phyloP scores from a whole-genome alignment of 1,139 yeast species.

The Pichia sp. region DNA sequence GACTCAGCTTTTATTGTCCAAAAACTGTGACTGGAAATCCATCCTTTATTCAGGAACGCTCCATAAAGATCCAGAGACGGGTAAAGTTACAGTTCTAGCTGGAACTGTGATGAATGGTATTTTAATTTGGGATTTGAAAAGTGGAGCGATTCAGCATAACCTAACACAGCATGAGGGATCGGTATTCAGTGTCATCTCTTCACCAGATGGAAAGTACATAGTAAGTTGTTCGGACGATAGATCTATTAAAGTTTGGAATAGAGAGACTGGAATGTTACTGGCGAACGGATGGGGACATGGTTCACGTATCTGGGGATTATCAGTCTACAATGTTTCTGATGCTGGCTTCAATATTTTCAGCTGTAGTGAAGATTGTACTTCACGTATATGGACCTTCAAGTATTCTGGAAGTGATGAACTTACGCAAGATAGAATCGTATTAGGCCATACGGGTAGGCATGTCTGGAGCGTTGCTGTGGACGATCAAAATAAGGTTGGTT shows the following conservation, averaged over 20 bases:
- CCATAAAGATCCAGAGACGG: constrained; percentile 36
- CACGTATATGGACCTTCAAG: constrained; percentile 64
- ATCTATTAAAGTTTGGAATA: constrained; percentile 72
- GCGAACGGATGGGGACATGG: constrained; percentile 98
- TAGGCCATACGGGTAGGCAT: constrained; percentile 80
- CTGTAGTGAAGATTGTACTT: constrained; percentile 85
- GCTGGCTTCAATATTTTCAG: constrained; percentile 45
- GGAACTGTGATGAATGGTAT: constrained; percentile 94
- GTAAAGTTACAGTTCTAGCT: constrained; percentile 58
- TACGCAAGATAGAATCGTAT: constrained; percentile 42
- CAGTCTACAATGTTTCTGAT: constrained; percentile 39
- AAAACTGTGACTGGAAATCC: constrained; percentile 67
- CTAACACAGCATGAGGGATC: constrained; percentile 84
- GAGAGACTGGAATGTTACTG: constrained; percentile 48
- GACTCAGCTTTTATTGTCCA: constrained; percentile 36
- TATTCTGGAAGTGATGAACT: constrained; percentile 31
- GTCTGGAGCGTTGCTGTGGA: constrained; percentile 78
- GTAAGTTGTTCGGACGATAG: constrained; percentile 92
- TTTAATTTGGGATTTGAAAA: constrained; percentile 62
- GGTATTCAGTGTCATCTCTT: constrained; percentile 76
- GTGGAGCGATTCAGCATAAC: constrained; percentile 45
- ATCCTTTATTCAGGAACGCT: constrained; percentile 84
- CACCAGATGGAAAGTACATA: constrained; percentile 49
- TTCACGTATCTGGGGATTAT: constrained; percentile 85
- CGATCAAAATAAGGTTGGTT: constrained; percentile 44